phyloP scores from a whole-genome alignment of 2,329 filamentous ascomycete species.

The Colletotrichum sp. region DNA sequence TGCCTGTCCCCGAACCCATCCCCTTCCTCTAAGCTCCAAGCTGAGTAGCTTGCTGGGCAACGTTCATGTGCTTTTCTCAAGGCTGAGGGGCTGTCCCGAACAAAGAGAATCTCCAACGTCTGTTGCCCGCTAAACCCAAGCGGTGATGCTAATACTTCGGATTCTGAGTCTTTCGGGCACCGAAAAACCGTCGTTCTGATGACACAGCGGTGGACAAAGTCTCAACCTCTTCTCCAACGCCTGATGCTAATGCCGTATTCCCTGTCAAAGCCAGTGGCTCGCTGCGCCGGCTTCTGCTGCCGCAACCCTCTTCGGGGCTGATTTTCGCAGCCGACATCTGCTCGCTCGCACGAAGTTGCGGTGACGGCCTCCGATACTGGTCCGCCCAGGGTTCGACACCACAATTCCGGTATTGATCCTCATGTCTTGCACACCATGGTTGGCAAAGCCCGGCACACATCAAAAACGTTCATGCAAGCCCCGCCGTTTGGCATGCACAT shows the following conservation, averaged over 20 bases:
- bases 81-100: not conserved
- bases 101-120: not conserved
- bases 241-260: not conserved
- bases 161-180: not conserved
- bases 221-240: not conserved
- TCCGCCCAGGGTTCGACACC: slow-evolving; percentile 3
- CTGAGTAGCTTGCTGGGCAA: not conserved
- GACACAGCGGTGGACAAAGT: not conserved
- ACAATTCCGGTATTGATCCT: not conserved
- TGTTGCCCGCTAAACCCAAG: not conserved
- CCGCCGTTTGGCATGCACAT: slow-evolving; percentile 13
- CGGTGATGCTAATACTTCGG: not conserved
- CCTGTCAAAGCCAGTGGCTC: not conserved
- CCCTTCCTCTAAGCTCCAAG: not conserved
- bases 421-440: not conserved
- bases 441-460: slow-evolving; percentile 4
- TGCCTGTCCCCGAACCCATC: not conserved
- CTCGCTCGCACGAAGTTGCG: not conserved
- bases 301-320: not conserved
- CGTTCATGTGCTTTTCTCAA: not conserved
- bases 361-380: not conserved
- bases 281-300: not conserved
- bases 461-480: slow-evolving; percentile 17
- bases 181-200: not conserved
- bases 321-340: not conserved